These are phyloP conservation scores for Amphibolis antarctica DNA, from an alignment of 106 monocot genomes.

Conservation along the genomic window DNA sequence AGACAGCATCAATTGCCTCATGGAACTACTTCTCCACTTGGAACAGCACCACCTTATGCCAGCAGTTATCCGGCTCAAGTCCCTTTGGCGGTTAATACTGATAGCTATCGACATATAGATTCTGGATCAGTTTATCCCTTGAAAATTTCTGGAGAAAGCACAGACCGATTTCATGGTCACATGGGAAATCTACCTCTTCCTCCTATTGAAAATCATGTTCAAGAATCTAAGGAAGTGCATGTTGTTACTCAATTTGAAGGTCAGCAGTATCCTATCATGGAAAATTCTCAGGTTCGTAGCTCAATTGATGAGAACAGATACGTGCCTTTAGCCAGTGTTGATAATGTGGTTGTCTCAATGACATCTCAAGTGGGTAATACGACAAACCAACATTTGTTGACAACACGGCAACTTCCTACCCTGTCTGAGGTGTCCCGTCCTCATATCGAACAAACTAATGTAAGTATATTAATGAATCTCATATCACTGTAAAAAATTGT, in stretches of 20 bases:
- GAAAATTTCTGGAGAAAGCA: slow-evolving; percentile 5
- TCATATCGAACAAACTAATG: slow-evolving; percentile 5
- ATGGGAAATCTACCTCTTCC: not conserved
- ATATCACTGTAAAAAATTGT: not conserved
- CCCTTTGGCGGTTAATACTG: not conserved
- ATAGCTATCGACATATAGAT: not conserved
- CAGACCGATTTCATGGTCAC: slow-evolving; percentile 6
- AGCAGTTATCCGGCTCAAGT: not conserved
- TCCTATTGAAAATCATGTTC: slow-evolving; percentile 3
- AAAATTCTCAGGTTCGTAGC: not conserved
- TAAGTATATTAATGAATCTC: not conserved
- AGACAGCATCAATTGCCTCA: slow-evolving; percentile 1
- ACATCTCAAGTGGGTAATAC: not conserved
- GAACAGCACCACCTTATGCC: not conserved
- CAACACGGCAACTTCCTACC: slow-evolving; percentile 19
- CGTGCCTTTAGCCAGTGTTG: not conserved
- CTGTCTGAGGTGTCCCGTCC: slow-evolving; percentile 17
- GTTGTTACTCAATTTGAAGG: not conserved
- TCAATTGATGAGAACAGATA: not conserved
- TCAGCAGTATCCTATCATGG: not conserved
- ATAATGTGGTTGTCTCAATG: not conserved
- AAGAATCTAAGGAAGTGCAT: not conserved
- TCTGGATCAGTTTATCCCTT: not conserved
- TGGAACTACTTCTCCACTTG: not conserved
- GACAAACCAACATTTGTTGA: slow-evolving; percentile 15